Evolutionary conservation across 768 basidiomycete species (phyloP), one percentile per base, ranked within the genome.

Genomic region (Zangia roseola): DNA sequence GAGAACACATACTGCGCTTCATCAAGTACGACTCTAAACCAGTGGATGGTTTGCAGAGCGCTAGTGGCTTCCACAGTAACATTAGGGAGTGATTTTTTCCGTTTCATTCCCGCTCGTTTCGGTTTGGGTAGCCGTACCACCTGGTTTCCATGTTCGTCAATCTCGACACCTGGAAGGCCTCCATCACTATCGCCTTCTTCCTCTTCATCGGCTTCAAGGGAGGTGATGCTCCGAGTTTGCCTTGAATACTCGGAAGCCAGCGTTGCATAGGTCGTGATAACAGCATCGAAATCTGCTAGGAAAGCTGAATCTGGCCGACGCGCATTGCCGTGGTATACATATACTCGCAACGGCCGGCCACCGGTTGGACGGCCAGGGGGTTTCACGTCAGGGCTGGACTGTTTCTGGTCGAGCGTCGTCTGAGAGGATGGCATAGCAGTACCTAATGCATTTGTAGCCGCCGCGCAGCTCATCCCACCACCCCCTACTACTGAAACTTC

Each of bases 211-310:
- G 75, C 83, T 25, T 82, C 85, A 4, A 72, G 72, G 42, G 69
- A 71, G 25, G 78, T 75, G 7, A 81, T 68, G 50, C 83, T 88
- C 60, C 82, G 77, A 48, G 71, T 82, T 69, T 97, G 94, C 65
- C 89, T 95, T 14, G 93, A 94, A 64, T 79, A 98, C 65, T 99
- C 97, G 12, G 90, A 88, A 2, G 94, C 95, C 33, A 99, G 76
- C 0, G 97, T 98, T 24, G 93, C 88, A 69, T 93, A 99, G 2
- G 94, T 97, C 5, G 97, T 99, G 66, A 99, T 91, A 49, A 99
- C 94, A 19, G 92, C 88, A 69, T 99, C 97, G 66, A 97, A 95
- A 65, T 94, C 85, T 17, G 91, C 88, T 38, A 99, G 75, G 64
- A 88, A 93, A 14, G 79, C 69, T n/a, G 93, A 82, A 63, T 97